Base-by-base conservation (phyloP, 768 basidiomycete genomes). In the Rhodotorula paludigena region DNA sequence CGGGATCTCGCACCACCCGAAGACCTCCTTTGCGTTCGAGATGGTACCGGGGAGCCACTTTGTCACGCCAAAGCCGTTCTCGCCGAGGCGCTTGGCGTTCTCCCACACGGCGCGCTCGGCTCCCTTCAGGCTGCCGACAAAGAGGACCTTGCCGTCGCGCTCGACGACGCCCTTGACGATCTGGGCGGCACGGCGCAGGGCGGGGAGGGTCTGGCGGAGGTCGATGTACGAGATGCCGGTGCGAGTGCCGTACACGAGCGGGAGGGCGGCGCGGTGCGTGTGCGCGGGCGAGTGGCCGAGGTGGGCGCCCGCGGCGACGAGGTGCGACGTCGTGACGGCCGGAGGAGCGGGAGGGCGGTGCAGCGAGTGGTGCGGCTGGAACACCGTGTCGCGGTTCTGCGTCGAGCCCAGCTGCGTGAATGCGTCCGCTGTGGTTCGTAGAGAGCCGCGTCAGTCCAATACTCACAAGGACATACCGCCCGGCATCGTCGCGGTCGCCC, bases 41-140 rank as follows among this genome's bases (percentile, higher is more conserved):
- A 98, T 82, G 32, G 89, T 90, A n/a, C 96, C 96, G 2, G 94
- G 90, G 44, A 92, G 81, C 96, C 96, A 99, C 60, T 76, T 87
- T 23, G 86, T 87, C 57, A 96, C 86, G 68, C 89, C 85, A 80
- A 84, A 98, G 0, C 87, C 92, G 76, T 90, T 89, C 48, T 81
- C 75, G 33, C 86, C 92, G 67, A 97, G 77, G 48, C 90, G 85
- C 72, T 85, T 84, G 11, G 91, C 88, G 88, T 60, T 76, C 48
- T 88, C 82, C 63, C 88, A 85, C 18, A 77, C 64, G 45, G 73
- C 73, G 12, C 58, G 44, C 25, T 76, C 77, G 5, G 90, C 92
- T 18, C 74, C 69, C 59, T 68, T 71, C 39, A 73, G 60, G 42
- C 63, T 69, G 67, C 94, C 93, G 51, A 98, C 86, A 76, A 98